A percentile compares a stretch with the other conserved stretches of the same genome.
phyloP scores from a whole-genome alignment of 192 early-diverging fungal genomes.

The Gamsiella multidivaricata region DNA sequence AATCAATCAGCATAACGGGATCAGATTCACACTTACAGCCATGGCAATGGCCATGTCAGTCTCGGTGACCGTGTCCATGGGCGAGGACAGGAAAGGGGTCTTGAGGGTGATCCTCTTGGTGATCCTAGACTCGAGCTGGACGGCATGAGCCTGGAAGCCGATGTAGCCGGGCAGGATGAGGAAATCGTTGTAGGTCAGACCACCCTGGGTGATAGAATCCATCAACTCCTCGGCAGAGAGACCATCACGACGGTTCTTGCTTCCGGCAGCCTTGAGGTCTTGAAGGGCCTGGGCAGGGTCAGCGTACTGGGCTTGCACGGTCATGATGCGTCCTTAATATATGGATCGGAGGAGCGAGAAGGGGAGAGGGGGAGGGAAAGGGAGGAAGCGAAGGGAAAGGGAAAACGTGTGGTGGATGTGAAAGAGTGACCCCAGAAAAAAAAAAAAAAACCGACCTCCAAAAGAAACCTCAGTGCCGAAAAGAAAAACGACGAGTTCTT shows the following conservation, averaged over 20 bases:
- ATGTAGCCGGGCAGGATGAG: constrained; percentile 96
- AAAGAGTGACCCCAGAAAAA: too few species aligned
- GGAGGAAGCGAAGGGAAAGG: constrained; percentile 6
- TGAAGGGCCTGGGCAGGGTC: constrained; percentile 37
- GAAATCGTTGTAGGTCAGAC: constrained; percentile 99
- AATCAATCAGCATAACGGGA: neutral
- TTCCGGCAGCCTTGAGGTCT: constrained; percentile 42
- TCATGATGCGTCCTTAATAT: constrained; percentile 22
- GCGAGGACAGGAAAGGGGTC: constrained; percentile 93
- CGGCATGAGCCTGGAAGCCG: constrained; percentile 87
- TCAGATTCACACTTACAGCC: constrained; percentile 72
- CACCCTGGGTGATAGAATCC: constrained; percentile 81
- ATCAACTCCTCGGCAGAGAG: constrained; percentile 87
- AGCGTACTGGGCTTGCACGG: constrained; percentile 31
- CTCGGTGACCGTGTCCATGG: constrained; percentile 99
- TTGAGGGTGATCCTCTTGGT: constrained; percentile 92
- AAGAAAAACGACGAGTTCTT: constrained; percentile 12
- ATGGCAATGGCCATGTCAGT: constrained; percentile 98
- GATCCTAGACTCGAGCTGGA: constrained; percentile 85
- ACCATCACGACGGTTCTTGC: constrained; percentile 74
- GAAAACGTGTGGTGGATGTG: constrained; percentile 13
- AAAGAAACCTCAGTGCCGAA: constrained; percentile 50
- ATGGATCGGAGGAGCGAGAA: neutral
- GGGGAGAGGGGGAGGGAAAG: neutral
- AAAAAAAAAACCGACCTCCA: constrained; percentile 47